These are phyloP conservation scores for Apiospora saccharicola DNA, from an alignment of 2,329 filamentous ascomycete species.

Conservation along the genomic window DNA sequence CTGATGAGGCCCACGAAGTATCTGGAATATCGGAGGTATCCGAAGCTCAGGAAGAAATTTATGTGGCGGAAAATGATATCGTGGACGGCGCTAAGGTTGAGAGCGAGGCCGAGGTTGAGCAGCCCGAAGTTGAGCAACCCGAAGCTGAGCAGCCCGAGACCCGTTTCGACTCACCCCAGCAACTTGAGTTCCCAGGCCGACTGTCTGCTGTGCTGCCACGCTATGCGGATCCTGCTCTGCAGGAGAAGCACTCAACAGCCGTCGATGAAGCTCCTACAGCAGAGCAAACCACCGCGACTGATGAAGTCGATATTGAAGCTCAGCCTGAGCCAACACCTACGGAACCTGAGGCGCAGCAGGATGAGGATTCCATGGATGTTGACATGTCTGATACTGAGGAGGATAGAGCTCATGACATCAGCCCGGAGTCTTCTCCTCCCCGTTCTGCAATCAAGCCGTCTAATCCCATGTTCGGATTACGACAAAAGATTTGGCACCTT, in stretches of 20 bases:
- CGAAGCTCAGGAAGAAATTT: background rate
- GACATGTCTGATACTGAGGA: slow-evolving; percentile 37
- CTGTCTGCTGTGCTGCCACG: slow-evolving; percentile 55
- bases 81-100: slow-evolving; percentile 44
- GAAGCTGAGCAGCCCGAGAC: slow-evolving; percentile 35
- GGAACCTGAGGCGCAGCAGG: slow-evolving; percentile 14
- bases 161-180: slow-evolving; percentile 44
- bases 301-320: background rate
- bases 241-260: slow-evolving; percentile 40
- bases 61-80: slow-evolving; percentile 35
- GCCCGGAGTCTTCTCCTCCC: slow-evolving; percentile 37
- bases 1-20: background rate
- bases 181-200: slow-evolving; percentile 53
- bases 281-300: slow-evolving; percentile 1
- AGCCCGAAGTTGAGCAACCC: slow-evolving; percentile 29
- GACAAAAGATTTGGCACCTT: slow-evolving; percentile 54
- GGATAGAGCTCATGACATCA: slow-evolving; percentile 31
- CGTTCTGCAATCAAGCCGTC: slow-evolving; percentile 39
- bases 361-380: slow-evolving; percentile 37
- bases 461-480: slow-evolving; percentile 50
- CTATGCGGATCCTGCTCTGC: slow-evolving; percentile 48
- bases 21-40: background rate
- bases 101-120: slow-evolving; percentile 31
- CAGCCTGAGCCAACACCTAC: background rate
- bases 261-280: slow-evolving; percentile 12